Evolutionary conservation across 78 protist species (phyloP), one percentile per base, ranked within the genome.

Genomic region (Dictyostelium firmibasis): DNA sequence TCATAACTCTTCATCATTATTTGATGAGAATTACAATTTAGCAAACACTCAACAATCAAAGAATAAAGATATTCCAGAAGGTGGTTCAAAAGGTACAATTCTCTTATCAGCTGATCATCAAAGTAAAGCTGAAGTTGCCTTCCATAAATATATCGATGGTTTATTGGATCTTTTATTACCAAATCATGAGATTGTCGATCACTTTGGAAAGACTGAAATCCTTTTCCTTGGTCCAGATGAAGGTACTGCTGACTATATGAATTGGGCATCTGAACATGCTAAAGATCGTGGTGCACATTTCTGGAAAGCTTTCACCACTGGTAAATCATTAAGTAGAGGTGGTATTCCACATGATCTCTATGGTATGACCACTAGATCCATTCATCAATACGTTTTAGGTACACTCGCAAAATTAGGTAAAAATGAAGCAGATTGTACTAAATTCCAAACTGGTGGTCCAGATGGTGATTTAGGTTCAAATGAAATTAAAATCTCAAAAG

Each of bases 61-160:
- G 95, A 98, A 98, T 95, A 98, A 98, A 92, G 99, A 98, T 87
- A 97, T 98, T 36, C 98, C 99, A 23, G 99, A 98, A 94, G 98
- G 98, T 47, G 99, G 99, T 38, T 70, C 95, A 43, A 98, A 98
- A 96, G 98, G 98, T 23, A 96, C 96, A 4, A 57, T 97, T 43
- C 72, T 95, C 33, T 77, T 95, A 13, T 64, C 36, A 0, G 41
- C 62, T 11, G 96, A 95, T 83, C 86, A 67, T n/a, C 84, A 79
- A 33, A 29, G 33, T 31, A 47, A 88, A 72, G 95, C 91, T 27
- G 94, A 75, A 36, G 74, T 35, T 13, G 94, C 95, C 44, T 96
- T 96, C 91, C 64, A 60, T 27, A 70, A 84, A 86, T 95, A 87
- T 95, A 82, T 87, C 91, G 98, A 96, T 62, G 60, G 92, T 23